Evolutionary conservation across 1,139 yeast genomes (phyloP), one percentile per base, ranked within the genome.

Genomic region (Candida albicans): DNA sequence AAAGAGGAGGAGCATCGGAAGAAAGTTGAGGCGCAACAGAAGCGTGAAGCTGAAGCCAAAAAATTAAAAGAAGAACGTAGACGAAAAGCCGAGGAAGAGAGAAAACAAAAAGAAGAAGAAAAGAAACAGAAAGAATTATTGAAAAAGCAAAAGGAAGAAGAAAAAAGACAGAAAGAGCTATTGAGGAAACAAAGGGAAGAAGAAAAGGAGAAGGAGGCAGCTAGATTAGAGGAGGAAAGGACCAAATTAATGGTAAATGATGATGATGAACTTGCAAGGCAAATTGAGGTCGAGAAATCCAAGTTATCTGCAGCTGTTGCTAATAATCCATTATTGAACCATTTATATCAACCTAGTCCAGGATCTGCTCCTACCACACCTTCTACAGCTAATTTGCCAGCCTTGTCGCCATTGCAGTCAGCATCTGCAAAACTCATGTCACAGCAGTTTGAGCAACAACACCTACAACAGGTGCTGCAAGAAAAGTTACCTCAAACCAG

Each of bases 1-100:
- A 78, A 76, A 54, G 79, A 76, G 34, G 81, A 75, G 50, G 84
- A 67, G 38, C 73, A 68, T 38, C 62, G 60, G 42, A 67, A 61
- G 52, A 61, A 61, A 46, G 56, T 61, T 3, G 75, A 81, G 51
- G 78, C 79, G 1, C 80, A 82, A 25, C 68, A 69, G 44, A 72
- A 72, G 50, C 77, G 71, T 55, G 81, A 69, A 43, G 85, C 81
- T 49, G 73, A 70, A 40, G 61, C 65, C 12, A 60, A 57, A 47
- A 61, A 53, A 42, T 50, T 63, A 49, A 58, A 73, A 50, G 80
- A 74, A 51, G 75, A 68, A 42, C 70, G 75, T 47, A 69, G 70
- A 55, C 75, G 70, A 56, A 77, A 72, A 45, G 73, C 72, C 4
- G 84, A 61, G 49, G 69, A 59, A 48, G 71, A 61, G 55, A 61